These are phyloP conservation scores for Xylaria sp. DNA, from an alignment of 2,329 filamentous ascomycete species.

Conservation along the genomic window DNA sequence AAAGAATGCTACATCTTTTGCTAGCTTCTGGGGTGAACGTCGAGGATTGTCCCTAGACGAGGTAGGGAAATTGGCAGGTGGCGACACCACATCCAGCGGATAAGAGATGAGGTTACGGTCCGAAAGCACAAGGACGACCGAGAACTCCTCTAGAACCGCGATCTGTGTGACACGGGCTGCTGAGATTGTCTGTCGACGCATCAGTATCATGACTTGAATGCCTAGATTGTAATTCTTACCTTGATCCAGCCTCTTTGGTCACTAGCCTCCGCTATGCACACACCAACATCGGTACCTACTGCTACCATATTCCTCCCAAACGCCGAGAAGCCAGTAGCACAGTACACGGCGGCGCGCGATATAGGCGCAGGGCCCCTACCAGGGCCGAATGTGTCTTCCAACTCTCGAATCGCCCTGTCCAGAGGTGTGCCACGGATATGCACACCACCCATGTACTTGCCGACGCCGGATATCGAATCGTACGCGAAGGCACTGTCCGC, in stretches of 20 bases:
- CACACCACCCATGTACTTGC: slow-evolving; percentile 70
- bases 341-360: slow-evolving; percentile 89
- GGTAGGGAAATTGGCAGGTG: slow-evolving; percentile 69
- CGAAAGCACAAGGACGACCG: slow-evolving; percentile 88
- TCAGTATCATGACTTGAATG: slow-evolving; percentile 11
- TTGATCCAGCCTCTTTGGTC: slow-evolving; percentile 92
- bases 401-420: slow-evolving; percentile 87
- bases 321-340: slow-evolving; percentile 87
- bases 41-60: slow-evolving; percentile 77
- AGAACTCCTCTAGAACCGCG: slow-evolving; percentile 94
- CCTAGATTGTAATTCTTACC: slow-evolving; percentile 63
- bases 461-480: slow-evolving; percentile 69
- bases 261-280: slow-evolving; percentile 87
- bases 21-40: slow-evolving; percentile 90
- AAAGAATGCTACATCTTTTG: slow-evolving; percentile 96
- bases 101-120: slow-evolving; percentile 94
- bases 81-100: slow-evolving; percentile 85
- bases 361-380: slow-evolving; percentile 79
- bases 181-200: slow-evolving; percentile 73
- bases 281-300: slow-evolving; percentile 93
- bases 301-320: slow-evolving; percentile 89
- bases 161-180: slow-evolving; percentile 87
- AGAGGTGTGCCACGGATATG: slow-evolving; percentile 91
- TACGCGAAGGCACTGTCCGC: slow-evolving; percentile 92
- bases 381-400: slow-evolving; percentile 81